Conservation (phyloP, 306 rosid genomes). For the Citrullus colocynthis region DNA sequence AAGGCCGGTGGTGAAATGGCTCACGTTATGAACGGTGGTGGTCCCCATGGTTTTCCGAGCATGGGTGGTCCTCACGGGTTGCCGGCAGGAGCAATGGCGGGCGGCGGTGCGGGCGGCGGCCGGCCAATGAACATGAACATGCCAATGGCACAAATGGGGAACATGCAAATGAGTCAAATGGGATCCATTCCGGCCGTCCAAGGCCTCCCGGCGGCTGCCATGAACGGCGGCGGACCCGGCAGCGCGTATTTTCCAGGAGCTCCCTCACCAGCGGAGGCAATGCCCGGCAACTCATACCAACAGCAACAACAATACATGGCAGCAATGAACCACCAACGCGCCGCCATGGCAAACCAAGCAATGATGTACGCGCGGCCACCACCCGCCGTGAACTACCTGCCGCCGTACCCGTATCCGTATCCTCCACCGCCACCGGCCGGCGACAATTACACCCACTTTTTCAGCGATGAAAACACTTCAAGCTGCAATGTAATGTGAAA, state of each 20-base stretch:
- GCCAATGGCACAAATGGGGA: slow-evolving; percentile 29
- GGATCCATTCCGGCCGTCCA: slow-evolving; percentile 48
- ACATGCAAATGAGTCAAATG: slow-evolving; percentile 40
- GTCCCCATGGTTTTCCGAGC: slow-evolving; percentile 16
- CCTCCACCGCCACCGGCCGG: background rate
- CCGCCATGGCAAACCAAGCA: slow-evolving; percentile 52
- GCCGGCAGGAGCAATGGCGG: slow-evolving; percentile 3
- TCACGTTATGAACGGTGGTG: slow-evolving; percentile 20
- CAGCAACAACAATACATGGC: slow-evolving; percentile 47
- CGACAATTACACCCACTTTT: slow-evolving; percentile 40
- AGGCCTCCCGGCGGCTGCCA: slow-evolving; percentile 51
- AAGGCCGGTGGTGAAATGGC: slow-evolving; percentile 27
- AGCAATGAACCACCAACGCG: slow-evolving; percentile 61
- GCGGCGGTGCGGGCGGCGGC: background rate
- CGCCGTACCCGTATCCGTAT: slow-evolving; percentile 11
- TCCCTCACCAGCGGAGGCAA: slow-evolving; percentile 37
- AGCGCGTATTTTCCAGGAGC: slow-evolving; percentile 32
- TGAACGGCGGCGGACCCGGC: slow-evolving; percentile 13
- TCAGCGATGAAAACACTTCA: slow-evolving; percentile 70
- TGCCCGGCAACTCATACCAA: slow-evolving; percentile 49
- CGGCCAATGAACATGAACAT: slow-evolving; percentile 25
- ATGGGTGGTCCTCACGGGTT: slow-evolving; percentile 39
- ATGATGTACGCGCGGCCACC: slow-evolving; percentile 58
- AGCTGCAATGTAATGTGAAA: slow-evolving; percentile 68
- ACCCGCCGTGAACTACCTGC: slow-evolving; percentile 34